Base-by-base conservation (phyloP, 805 yeast species). In the Saturnispora diversa region DNA sequence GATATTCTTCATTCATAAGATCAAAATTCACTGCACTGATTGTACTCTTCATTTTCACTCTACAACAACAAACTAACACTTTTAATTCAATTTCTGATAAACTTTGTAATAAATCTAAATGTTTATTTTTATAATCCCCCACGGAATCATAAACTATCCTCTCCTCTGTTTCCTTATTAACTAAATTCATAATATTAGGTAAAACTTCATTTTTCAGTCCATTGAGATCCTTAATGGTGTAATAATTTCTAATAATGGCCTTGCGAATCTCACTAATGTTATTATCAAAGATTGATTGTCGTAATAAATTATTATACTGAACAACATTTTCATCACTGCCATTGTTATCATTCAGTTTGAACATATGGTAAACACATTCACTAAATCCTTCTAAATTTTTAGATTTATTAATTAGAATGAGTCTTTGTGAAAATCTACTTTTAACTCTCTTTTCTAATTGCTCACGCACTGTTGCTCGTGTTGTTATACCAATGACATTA, bases 361-460 rank as follows among this genome's bases (percentile, higher is more conserved):
- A 38, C 47, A 55, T 45, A 17, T 47, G 35, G 17, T 43, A 53
- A 11, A 76, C 74, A 15, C 75, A 63, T 2, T 57, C 52, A 59
- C 73, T 63, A 49, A 80, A 84, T 11, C 65, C 70, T 1, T 69
- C 74, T 2, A 75, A 50, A 2, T 64, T 57, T 1, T 50, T 48
- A 0, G 79, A 66, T 37, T 76, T 77, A 20, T 73, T 72, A 27
- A 86, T 65, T 13, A 70, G 69, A 19, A 87, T 69, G 2, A 82
- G 60, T 37, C 94, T 64, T 54, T 90, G 96, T 13, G 92, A 79
- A 57, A 88, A 92, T 48, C 99, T 65, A 42, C 94, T 80, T 49
- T 86, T 72, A 1, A 92, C 97, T 52, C 99, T 70, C 54, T 90
- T 92, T 54, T 92, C 99, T 34, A 92, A 64, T 50, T 76, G 68